Conservation (phyloP, 1,284 basidiomycete species). For the Ustilago xerochloae region DNA sequence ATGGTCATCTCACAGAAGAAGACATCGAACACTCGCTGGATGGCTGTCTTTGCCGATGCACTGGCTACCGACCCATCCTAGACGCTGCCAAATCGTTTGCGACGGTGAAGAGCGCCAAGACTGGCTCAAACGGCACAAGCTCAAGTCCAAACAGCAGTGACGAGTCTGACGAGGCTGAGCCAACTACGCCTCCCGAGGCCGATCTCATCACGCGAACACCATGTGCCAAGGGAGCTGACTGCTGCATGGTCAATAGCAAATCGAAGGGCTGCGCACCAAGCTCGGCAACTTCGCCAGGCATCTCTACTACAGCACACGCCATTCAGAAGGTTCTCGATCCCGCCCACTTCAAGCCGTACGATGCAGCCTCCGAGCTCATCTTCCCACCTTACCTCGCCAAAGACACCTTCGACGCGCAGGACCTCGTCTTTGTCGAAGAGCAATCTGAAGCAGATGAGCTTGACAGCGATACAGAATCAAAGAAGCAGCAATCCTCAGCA, state of each 20-base stretch:
- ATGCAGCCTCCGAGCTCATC: conserved; percentile 66
- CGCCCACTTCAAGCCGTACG: conserved; percentile 59
- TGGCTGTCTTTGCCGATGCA: conserved; percentile 68
- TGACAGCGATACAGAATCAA: conserved; percentile 14
- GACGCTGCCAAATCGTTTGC: conserved; percentile 63
- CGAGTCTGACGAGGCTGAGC: conserved; percentile 40
- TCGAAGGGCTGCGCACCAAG: conserved; percentile 29
- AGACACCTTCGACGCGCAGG: conserved; percentile 51
- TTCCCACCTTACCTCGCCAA: conserved; percentile 66
- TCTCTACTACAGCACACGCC: conserved; percentile 40
- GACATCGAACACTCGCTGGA: conserved; percentile 68
- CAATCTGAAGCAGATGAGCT: conserved; percentile 29
- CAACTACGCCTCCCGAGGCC: conserved; percentile 42
- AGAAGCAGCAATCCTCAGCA: conserved; percentile 7
- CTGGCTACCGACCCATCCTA: conserved; percentile 58
- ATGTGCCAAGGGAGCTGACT: conserved; percentile 54
- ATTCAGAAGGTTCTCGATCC: conserved; percentile 42
- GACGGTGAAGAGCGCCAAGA: conserved; percentile 38
- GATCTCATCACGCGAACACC: conserved; percentile 43
- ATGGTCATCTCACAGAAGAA: conserved; percentile 59
- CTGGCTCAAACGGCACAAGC: background rate
- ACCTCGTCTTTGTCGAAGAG: conserved; percentile 57
- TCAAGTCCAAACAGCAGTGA: conserved; percentile 26
- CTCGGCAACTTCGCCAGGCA: conserved; percentile 8
- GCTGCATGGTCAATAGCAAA: conserved; percentile 53